Conservation (phyloP, 1,139 yeast genomes). For the Debaryomyces psychrophilus region DNA sequence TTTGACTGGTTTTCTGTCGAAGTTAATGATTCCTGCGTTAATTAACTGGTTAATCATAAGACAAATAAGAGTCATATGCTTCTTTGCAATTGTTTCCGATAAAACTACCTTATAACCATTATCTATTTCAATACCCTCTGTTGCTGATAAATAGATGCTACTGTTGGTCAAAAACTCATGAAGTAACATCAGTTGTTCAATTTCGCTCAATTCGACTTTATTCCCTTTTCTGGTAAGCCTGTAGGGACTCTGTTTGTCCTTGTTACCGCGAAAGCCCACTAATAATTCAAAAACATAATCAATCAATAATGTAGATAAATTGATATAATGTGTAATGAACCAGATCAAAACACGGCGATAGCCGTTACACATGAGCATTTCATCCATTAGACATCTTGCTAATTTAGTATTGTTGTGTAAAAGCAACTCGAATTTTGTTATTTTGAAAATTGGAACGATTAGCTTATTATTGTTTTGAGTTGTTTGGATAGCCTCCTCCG, state of each 20-base stretch:
- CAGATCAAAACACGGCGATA: constrained; percentile 65
- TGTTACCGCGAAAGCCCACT: constrained; percentile 54
- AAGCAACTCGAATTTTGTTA: constrained; percentile 42
- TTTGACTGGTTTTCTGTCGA: constrained; percentile 25
- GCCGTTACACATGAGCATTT: constrained; percentile 67
- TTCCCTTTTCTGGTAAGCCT: constrained; percentile 59
- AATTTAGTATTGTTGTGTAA: constrained; percentile 42
- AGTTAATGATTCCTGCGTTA: constrained; percentile 44
- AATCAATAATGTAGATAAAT: constrained; percentile 51
- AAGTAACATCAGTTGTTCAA: constrained; percentile 66
- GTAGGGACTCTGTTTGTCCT: constrained; percentile 31
- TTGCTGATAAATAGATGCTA: constrained; percentile 50
- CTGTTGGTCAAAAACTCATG: constrained; percentile 68
- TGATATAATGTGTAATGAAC: constrained; percentile 64
- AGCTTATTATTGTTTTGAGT: constrained; percentile 32
- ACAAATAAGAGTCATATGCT: constrained; percentile 58
- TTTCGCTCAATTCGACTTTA: constrained; percentile 48
- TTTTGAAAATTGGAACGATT: constrained; percentile 47
- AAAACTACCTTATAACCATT: constrained; percentile 39
- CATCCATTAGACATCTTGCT: constrained; percentile 62
- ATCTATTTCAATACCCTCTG: constrained; percentile 39
- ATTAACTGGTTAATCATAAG: constrained; percentile 59
- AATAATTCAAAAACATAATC: constrained; percentile 66
- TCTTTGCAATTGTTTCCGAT: constrained; percentile 49
- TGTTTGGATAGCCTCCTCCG: constrained; percentile 27